phyloP scores from a whole-genome alignment of 805 yeast species.

The Lipomyces orientalis region DNA sequence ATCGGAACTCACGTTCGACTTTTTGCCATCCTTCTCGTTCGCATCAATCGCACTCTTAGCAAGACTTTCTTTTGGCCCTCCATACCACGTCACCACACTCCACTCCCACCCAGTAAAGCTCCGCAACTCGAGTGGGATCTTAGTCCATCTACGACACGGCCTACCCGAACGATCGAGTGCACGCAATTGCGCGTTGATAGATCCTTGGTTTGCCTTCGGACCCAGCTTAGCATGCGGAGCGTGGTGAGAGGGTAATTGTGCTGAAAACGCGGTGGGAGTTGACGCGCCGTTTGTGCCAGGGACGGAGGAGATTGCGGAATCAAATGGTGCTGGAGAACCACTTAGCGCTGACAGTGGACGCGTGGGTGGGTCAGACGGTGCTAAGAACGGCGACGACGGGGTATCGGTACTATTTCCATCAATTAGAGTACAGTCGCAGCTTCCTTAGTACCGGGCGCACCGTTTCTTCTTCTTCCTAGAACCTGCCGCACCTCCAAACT shows the following conservation, averaged over 20 bases:
- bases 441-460: not conserved
- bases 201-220: constrained; percentile 41
- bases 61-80: constrained; percentile 38
- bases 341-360: constrained; percentile 15
- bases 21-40: not conserved
- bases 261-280: constrained; percentile 13
- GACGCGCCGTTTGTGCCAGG: constrained; percentile 8
- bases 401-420: constrained; percentile 8
- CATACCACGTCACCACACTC: constrained; percentile 50
- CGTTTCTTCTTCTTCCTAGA: constrained; percentile 6
- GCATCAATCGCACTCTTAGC: constrained; percentile 4
- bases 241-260: constrained; percentile 23
- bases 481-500: constrained; percentile 7
- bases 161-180: constrained; percentile 53
- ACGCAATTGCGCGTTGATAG: constrained; percentile 46
- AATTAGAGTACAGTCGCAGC: not conserved
- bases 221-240: constrained; percentile 36
- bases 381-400: constrained; percentile 26
- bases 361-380: constrained; percentile 20
- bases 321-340: not conserved
- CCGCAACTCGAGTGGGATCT: constrained; percentile 49
- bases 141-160: constrained; percentile 54
- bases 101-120: constrained; percentile 55
- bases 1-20: not conserved
- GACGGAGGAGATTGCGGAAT: not conserved